Percentiles rank a stretch among this genome's conserved stretches.
Evolutionary conservation across 1,139 yeast genomes (phyloP).

Genomic region (Lodderomyces pseudojiufengensis): DNA sequence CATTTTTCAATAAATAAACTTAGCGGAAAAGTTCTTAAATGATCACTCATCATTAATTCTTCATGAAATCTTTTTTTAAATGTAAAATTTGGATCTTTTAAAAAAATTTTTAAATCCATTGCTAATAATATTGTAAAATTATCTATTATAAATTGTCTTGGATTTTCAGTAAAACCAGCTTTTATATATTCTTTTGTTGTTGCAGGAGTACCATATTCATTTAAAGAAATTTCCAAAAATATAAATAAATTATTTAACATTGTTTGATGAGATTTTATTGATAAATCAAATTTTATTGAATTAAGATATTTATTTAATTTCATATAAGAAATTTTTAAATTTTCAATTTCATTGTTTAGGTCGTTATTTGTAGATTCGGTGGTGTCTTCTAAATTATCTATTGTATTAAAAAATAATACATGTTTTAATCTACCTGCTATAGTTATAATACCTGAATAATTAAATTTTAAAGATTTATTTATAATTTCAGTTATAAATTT

Average conservation of each 20-base stretch:
- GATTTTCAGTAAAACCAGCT: conserved; percentile 48
- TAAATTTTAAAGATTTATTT: conserved; percentile 38
- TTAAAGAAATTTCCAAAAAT: conserved; percentile 39
- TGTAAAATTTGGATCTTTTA: conserved; percentile 53
- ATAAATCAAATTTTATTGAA: conserved; percentile 35
- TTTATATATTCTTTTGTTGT: conserved; percentile 43
- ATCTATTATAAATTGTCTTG: conserved; percentile 38
- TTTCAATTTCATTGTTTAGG: conserved; percentile 23
- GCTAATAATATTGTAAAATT: conserved; percentile 42
- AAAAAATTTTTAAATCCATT: conserved; percentile 49
- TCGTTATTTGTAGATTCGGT: too few relatives aligned
- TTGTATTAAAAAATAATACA: conserved; percentile 41
- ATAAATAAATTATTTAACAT: conserved; percentile 42
- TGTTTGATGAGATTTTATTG: conserved; percentile 38
- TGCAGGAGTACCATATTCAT: conserved; percentile 45
- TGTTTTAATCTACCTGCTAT: conserved; percentile 44
- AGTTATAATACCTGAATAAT: conserved; percentile 39
- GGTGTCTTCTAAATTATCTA: conserved; percentile 39
- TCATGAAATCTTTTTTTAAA: conserved; percentile 58
- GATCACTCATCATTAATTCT: conserved; percentile 51
- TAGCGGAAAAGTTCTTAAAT: conserved; percentile 41
- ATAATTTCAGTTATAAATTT: conserved; percentile 47
- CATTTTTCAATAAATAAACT: conserved; percentile 34
- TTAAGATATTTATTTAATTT: conserved; percentile 38
- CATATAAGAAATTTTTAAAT: conserved; percentile 35